phyloP scores from a whole-genome alignment of 306 rosid genomes.

The Ziziphus jujuba region DNA sequence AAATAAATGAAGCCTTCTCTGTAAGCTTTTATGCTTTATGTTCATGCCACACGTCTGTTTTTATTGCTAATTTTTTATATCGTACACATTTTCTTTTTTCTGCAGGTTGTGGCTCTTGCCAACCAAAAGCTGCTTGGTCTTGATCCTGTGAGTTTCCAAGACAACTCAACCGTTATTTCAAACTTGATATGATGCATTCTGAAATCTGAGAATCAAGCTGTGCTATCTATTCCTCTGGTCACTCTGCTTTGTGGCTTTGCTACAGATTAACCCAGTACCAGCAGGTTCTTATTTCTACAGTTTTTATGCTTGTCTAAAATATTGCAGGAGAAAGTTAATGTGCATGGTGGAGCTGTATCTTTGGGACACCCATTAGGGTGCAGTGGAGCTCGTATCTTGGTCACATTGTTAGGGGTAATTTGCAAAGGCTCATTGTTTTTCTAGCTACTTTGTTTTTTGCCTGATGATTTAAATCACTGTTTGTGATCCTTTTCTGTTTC shows the following conservation, averaged over 20 bases:
- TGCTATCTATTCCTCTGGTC: not conserved
- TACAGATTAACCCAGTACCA: conserved; percentile 18
- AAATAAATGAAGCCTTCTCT: conserved; percentile 96
- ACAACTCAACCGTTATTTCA: not conserved
- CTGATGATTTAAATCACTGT: not conserved
- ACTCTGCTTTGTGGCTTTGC: conserved; percentile 6
- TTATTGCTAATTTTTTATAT: not conserved
- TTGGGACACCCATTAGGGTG: conserved; percentile 96
- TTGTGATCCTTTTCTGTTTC: not conserved
- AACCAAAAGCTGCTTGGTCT: conserved; percentile 90
- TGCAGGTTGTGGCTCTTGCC: conserved; percentile 88
- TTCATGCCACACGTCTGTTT: conserved; percentile 3
- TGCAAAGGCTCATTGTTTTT: conserved; percentile 3
- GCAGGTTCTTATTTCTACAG: conserved; percentile 7
- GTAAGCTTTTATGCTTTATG: conserved; percentile 40
- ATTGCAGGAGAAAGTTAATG: conserved; percentile 74
- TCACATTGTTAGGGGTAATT: conserved; percentile 84
- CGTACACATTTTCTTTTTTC: conserved; percentile 9
- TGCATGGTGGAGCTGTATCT: conserved; percentile 90
- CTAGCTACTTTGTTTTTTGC: not conserved
- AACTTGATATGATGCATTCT: not conserved
- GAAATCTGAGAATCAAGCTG: conserved; percentile 5
- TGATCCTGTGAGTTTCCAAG: conserved; percentile 64
- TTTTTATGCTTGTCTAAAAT: conserved; percentile 24
- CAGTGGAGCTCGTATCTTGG: conserved; percentile 96